Base-by-base conservation (phyloP, 176 grass and related monocot species). In the Eleusine indica region DNA sequence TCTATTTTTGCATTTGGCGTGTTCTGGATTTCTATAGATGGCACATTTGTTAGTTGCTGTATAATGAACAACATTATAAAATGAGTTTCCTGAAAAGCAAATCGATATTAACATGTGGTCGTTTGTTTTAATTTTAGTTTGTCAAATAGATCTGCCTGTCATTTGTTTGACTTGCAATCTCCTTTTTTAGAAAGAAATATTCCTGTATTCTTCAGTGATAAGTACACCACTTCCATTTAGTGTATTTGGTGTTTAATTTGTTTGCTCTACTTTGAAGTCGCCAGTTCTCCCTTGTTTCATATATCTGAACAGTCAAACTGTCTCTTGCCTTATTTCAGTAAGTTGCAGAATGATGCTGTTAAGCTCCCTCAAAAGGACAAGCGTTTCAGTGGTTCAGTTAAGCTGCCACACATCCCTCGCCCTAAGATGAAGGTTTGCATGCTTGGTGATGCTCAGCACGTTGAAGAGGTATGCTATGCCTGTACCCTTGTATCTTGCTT, bases 341-440 rank as follows among this genome's bases (percentile, higher is more conserved):
- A 94, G 86, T 76, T 94, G 65, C 81, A 85, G 85, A 82, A 78
- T 48, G 91, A 94, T 76, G 91, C 91, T 12, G 76, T 94, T 75
- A 88, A 94, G 79, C 79, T 94, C 57, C 91, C 91, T 2, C 91
- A 94, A 60, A 94, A 94, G 82, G 88, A 94, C 58, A 94, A 94
- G 78, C 91, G 91, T 76, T 93, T 93, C 70, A 90, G 88, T 77
- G 91, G 91, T 17, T 77, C 85, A 44, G 91, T 93, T 30, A 93
- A 90, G 85, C 77, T 93, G 13, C 88, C 87, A 32, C 88, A 93
- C 71, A 90, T 93, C 82, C 91, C 91, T 29, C 91, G 88, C 2
- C 91, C 91, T n/a, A 93, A 93, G 76, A 93, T 93, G 91, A 93
- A 90, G 85, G 78, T 93, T 11, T 93, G 91, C 84, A 93, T 93